Evolutionary conservation across 2,329 filamentous ascomycete genomes (phyloP).

Genomic region (Cordyceps militaris): DNA sequence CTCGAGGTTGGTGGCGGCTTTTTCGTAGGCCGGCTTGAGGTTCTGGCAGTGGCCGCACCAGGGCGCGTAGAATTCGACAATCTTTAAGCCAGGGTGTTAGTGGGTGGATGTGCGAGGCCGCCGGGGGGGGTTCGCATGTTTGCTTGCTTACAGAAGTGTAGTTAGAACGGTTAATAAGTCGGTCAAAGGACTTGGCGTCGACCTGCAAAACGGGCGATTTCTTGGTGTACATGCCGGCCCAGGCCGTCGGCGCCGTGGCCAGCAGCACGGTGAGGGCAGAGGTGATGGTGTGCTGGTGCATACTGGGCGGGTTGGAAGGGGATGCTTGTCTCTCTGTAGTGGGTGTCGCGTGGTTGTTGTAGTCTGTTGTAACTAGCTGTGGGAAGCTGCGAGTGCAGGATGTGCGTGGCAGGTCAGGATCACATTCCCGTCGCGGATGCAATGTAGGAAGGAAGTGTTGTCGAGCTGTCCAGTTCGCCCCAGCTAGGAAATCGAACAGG

Average conservation of each 20-base stretch:
- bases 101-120: not conserved
- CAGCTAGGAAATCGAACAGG: slow-evolving; percentile 9
- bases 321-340: not conserved
- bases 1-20: slow-evolving; percentile 80
- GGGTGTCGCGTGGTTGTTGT: no score
- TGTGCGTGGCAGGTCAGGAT: not conserved
- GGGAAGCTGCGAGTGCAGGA: not conserved
- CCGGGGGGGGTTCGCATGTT: not conserved
- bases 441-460: not conserved
- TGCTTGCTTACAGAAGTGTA: slow-evolving; percentile 68
- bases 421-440: not conserved
- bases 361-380: not conserved
- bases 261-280: slow-evolving; percentile 47
- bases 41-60: slow-evolving; percentile 98
- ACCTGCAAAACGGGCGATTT: slow-evolving; percentile 82
- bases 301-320: not conserved
- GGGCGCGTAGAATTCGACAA: slow-evolving; percentile 85
- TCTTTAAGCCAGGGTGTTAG: slow-evolving; percentile 32
- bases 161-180: slow-evolving; percentile 79
- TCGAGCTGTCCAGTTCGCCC: not conserved
- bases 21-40: slow-evolving; percentile 92
- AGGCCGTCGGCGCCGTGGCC: slow-evolving; percentile 55
- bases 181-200: slow-evolving; percentile 70
- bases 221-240: slow-evolving; percentile 74
- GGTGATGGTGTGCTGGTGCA: slow-evolving; percentile 12